Evolutionary conservation across 108 stramenopile species (phyloP).

Genomic region (Poteriospumella lacustris): DNA sequence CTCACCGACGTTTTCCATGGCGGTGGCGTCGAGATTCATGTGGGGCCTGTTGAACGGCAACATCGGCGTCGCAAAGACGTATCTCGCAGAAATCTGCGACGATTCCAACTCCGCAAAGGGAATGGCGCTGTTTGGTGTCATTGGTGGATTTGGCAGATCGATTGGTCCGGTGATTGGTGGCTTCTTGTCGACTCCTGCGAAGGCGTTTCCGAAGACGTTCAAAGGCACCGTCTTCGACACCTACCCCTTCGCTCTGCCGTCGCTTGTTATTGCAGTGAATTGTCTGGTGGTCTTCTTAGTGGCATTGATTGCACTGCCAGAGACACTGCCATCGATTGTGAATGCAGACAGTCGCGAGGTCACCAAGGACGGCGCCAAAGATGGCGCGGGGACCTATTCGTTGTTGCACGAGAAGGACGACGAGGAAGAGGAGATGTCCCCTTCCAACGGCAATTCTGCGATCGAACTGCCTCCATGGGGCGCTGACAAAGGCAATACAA

Average conservation of each 20-base stretch:
- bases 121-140: conserved; percentile 14
- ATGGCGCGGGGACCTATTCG: no score
- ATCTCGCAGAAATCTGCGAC: conserved; percentile 3
- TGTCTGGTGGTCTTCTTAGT: background rate
- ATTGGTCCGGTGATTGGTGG: conserved; percentile 18
- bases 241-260: background rate
- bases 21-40: background rate
- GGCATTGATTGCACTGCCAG: background rate
- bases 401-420: no score
- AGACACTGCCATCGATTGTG: background rate
- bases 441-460: no score
- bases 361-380: no score
- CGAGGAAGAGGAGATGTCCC: no score
- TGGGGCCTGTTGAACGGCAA: conserved; percentile 14
- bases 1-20: background rate
- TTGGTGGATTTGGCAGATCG: background rate
- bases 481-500: no score
- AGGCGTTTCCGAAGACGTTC: background rate
- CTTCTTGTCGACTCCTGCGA: background rate
- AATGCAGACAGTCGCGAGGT: no score
- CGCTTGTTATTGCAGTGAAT: background rate
- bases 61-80: conserved; percentile 3
- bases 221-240: background rate
- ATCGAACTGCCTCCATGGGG: no score
- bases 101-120: conserved; percentile 1